phyloP scores from a whole-genome alignment of 306 rosid genomes.

The Fragaria ananassa region DNA sequence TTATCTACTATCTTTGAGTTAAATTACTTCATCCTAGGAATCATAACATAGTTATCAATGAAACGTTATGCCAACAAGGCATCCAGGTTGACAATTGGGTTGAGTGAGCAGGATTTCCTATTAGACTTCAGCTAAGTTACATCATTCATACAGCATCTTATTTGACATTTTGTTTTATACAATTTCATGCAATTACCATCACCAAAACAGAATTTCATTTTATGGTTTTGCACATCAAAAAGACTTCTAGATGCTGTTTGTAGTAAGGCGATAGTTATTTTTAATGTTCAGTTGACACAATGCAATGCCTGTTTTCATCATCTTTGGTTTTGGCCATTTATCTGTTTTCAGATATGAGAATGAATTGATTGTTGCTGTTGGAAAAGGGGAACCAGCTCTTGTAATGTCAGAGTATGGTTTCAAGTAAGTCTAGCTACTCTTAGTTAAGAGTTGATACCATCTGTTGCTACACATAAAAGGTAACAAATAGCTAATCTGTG shows the following conservation, averaged over 20 bases:
- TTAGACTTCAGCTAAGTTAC: background rate
- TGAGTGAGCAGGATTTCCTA: background rate
- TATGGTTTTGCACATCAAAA: background rate
- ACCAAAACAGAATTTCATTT: background rate
- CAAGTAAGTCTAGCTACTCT: constrained; percentile 18
- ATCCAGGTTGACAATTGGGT: background rate
- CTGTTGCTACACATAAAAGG: constrained; percentile 1
- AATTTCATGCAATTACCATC: background rate
- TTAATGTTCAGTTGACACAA: background rate
- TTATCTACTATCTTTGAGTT: constrained; percentile 5
- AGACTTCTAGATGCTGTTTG: background rate
- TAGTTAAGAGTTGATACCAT: background rate
- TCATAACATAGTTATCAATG: background rate
- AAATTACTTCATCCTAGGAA: background rate
- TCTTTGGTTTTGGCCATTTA: background rate
- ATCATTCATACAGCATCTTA: background rate
- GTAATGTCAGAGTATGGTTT: constrained; percentile 39
- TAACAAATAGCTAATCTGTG: constrained; percentile 8
- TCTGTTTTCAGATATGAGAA: constrained; percentile 30
- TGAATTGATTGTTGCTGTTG: constrained; percentile 30
- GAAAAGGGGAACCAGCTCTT: constrained; percentile 34
- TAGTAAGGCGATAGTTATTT: background rate
- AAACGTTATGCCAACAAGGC: background rate
- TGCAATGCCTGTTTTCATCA: background rate
- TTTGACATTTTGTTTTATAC: background rate